Evolutionary conservation across 148 eudicot species (phyloP).

Genomic region (Rheum nobile): DNA sequence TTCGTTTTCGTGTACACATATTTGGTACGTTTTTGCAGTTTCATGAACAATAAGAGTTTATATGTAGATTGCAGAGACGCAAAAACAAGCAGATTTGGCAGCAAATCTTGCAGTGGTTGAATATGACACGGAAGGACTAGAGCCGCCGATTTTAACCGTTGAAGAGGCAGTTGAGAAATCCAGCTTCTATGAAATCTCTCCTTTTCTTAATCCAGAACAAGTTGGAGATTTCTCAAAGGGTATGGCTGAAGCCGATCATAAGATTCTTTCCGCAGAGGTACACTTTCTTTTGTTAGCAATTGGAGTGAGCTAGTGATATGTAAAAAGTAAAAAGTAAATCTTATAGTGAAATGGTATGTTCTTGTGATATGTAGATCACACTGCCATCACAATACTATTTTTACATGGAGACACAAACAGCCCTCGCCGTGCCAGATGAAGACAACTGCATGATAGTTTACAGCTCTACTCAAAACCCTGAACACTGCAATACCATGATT

Average conservation of each 20-base stretch:
- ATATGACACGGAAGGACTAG: conserved; percentile 56
- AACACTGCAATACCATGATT: conserved; percentile 38
- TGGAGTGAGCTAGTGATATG: no score
- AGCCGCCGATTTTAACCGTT: conserved; percentile 74
- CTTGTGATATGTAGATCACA: conserved; percentile 36
- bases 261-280: conserved; percentile 75
- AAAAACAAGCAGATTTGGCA: conserved; percentile 66
- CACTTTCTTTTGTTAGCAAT: no score
- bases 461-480: conserved; percentile 77
- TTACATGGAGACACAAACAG: conserved; percentile 81
- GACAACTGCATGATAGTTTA: conserved; percentile 79
- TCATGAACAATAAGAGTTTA: background rate
- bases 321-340: no score
- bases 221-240: conserved; percentile 81
- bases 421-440: conserved; percentile 89
- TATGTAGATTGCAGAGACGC: conserved; percentile 73
- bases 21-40: background rate
- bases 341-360: background rate
- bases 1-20: background rate
- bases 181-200: conserved; percentile 60
- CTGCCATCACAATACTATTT: conserved; percentile 77
- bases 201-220: conserved; percentile 34
- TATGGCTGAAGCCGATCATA: conserved; percentile 88
- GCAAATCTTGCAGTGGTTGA: conserved; percentile 53
- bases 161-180: conserved; percentile 83